Conservation (phyloP, 177 flowering plant genomes). For the Telopea speciosissima region DNA sequence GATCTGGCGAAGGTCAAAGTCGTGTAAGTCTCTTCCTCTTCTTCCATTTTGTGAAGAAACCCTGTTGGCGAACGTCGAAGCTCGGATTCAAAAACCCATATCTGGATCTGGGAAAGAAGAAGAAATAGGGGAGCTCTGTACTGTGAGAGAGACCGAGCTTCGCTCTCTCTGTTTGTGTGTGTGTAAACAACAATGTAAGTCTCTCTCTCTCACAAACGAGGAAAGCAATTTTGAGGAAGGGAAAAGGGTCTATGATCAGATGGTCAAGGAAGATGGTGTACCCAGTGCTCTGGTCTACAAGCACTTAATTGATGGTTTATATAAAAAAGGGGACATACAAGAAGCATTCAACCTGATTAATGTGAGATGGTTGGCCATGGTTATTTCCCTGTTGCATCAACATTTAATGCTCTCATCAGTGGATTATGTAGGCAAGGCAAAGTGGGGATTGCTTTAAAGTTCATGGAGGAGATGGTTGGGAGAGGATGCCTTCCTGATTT, state of each 20-base stretch:
- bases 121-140: too few species aligned
- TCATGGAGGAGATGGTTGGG: conserved; percentile 56
- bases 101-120: too few species aligned
- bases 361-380: conserved; percentile 49
- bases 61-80: too few species aligned
- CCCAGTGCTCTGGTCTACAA: conserved; percentile 57
- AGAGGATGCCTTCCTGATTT: conserved; percentile 51
- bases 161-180: too few species aligned
- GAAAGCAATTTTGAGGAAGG: conserved; percentile 44
- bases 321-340: conserved; percentile 31
- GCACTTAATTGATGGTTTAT: conserved; percentile 38
- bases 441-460: conserved; percentile 38
- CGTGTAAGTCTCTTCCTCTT: too few species aligned
- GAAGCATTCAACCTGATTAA: conserved; percentile 65
- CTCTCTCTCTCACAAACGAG: too few species aligned
- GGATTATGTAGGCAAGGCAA: conserved; percentile 59
- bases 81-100: too few species aligned
- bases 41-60: too few species aligned
- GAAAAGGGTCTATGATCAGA: conserved; percentile 46
- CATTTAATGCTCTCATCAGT: conserved; percentile 46
- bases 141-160: too few species aligned
- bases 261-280: conserved; percentile 46
- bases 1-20: too few species aligned
- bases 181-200: too few species aligned
- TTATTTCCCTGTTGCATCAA: conserved; percentile 47